These are phyloP conservation scores for Rugiboletus extremiorientalis DNA, from an alignment of 1,284 basidiomycete species.

Conservation along the genomic window DNA sequence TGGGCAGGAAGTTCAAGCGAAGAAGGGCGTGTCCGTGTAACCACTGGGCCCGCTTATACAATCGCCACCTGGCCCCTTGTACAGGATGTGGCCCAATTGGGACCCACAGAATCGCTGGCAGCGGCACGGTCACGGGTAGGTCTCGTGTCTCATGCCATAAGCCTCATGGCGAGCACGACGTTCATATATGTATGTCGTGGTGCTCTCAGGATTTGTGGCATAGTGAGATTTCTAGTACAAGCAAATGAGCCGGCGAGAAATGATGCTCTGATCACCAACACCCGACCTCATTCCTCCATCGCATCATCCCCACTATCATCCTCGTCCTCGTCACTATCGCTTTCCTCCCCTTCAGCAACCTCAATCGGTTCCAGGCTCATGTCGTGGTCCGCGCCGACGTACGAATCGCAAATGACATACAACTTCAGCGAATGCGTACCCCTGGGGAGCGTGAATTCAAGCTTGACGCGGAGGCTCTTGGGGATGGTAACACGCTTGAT, in stretches of 20 bases:
- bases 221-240: too few species aligned
- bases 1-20: neutral
- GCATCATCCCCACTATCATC: conserved; percentile 52
- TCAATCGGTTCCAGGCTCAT: conserved; percentile 77
- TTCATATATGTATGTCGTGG: too few species aligned
- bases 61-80: neutral
- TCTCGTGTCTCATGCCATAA: too few species aligned
- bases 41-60: conserved; percentile 2
- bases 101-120: neutral
- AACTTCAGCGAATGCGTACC: conserved; percentile 84
- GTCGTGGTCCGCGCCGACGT: conserved; percentile 89
- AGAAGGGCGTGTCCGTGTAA: neutral
- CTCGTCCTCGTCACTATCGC: conserved; percentile 75
- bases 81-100: neutral
- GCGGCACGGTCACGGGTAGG: too few species aligned
- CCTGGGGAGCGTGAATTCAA: conserved; percentile 87
- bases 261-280: neutral
- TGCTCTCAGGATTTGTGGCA: too few species aligned
- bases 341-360: conserved; percentile 85
- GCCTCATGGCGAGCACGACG: too few species aligned
- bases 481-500: conserved; percentile 96
- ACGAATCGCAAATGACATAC: conserved; percentile 93
- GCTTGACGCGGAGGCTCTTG: conserved; percentile 74
- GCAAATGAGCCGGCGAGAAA: neutral
- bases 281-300: conserved; percentile 39